Percentiles rank a stretch among this genome's conserved stretches.
phyloP scores from a whole-genome alignment of 225 moss, liverwort and hornwort genomes.

The Marchantia paleacea region DNA sequence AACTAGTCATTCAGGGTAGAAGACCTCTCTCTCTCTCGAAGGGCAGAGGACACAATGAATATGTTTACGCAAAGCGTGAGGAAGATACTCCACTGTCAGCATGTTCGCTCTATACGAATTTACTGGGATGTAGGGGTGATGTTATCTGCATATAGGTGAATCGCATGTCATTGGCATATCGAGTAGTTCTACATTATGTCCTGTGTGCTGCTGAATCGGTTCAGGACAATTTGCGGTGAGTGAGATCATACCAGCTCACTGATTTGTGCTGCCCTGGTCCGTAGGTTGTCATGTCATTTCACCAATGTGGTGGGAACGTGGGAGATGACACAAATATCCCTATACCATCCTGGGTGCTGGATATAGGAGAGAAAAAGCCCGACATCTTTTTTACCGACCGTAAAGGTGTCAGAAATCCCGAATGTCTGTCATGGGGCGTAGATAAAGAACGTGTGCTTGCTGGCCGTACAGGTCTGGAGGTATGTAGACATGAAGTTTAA shows the following conservation, averaged over 20 bases:
- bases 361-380: slow-evolving; percentile 46
- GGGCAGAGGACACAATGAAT: too few relatives aligned
- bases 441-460: slow-evolving; percentile 49
- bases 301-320: slow-evolving; percentile 60
- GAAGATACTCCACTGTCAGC: too few relatives aligned
- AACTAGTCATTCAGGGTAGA: too few relatives aligned
- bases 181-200: not conserved
- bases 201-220: not conserved
- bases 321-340: slow-evolving; percentile 49
- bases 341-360: slow-evolving; percentile 44
- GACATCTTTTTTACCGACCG: slow-evolving; percentile 55
- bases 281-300: slow-evolving; percentile 81
- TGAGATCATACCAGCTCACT: slow-evolving; percentile 4
- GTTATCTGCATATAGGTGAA: too few relatives aligned
- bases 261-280: not conserved
- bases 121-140: too few relatives aligned
- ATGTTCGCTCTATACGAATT: too few relatives aligned
- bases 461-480: slow-evolving; percentile 49
- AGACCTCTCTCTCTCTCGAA: too few relatives aligned
- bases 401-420: slow-evolving; percentile 41
- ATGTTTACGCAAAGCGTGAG: too few relatives aligned
- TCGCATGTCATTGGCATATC: too few relatives aligned
- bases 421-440: slow-evolving; percentile 49
- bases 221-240: not conserved
- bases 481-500: slow-evolving; percentile 2